Percentiles rank a stretch among this genome's conserved stretches.
Evolutionary conservation across 192 early-diverging fungal species (phyloP).

Genomic region (Phycomyces nitens): DNA sequence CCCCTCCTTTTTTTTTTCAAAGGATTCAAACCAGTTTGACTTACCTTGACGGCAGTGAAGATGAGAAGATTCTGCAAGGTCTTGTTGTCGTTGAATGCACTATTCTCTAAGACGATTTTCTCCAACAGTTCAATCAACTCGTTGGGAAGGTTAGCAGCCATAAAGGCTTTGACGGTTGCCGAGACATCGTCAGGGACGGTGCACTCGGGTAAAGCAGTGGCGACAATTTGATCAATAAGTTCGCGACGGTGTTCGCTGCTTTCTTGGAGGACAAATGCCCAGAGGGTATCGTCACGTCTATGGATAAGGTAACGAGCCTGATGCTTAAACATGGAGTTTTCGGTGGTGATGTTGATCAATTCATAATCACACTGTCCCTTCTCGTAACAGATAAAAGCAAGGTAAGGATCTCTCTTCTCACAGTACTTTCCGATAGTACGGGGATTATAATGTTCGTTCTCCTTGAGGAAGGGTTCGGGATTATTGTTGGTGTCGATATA

Average conservation of each 20-base stretch:
- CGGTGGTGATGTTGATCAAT: constrained; percentile 93
- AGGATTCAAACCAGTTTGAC: background rate
- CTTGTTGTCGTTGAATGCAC: constrained; percentile 91
- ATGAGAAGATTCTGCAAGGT: constrained; percentile 98
- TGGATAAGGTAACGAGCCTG: constrained; percentile 95
- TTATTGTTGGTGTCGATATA: constrained; percentile 99
- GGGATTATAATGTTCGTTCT: constrained; percentile 86
- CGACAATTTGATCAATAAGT: constrained; percentile 92
- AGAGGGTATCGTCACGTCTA: constrained; percentile 79
- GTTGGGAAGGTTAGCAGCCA: constrained; percentile 91
- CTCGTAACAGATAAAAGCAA: constrained; percentile 93
- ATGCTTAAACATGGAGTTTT: constrained; percentile 99
- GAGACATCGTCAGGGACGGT: constrained; percentile 98
- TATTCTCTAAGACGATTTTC: constrained; percentile 91
- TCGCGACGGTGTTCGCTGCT: constrained; percentile 81
- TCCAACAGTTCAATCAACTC: constrained; percentile 97
- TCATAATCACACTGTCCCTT: constrained; percentile 94
- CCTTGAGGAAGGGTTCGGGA: constrained; percentile 90
- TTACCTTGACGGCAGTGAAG: constrained; percentile 88
- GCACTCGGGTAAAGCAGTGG: constrained; percentile 89
- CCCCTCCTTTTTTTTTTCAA: too few relatives aligned
- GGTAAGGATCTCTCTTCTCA: constrained; percentile 96
- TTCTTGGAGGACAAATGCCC: constrained; percentile 77
- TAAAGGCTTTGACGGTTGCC: constrained; percentile 96
- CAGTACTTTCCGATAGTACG: constrained; percentile 96